Evolutionary conservation across 306 rosid species (phyloP), one percentile per base, ranked within the genome.

Genomic region (Quercus ilex): DNA sequence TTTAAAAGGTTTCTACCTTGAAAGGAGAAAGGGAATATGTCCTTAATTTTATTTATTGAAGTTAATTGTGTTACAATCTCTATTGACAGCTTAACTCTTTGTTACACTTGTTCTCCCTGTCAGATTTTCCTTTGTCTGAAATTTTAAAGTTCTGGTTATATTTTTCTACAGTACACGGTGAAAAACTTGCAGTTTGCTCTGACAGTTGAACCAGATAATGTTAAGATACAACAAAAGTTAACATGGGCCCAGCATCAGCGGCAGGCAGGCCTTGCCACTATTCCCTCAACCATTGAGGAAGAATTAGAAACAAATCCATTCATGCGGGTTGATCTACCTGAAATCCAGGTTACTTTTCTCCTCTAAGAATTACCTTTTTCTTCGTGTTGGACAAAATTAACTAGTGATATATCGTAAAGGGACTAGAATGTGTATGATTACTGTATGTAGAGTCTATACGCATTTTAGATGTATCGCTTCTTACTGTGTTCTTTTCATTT

Each of bases 251-350:
- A 89, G 78, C 79, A 88, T 85, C 93, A 85, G 86, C 85, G 85
- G 65, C 83, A 86, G 64, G 83, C 88, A 15, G 95, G 91, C 73
- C 88, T 79, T 25, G 92, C 97, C 3, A 89, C 95, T 0, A 72
- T 93, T 87, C 95, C 98, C 55, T 91, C 98, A 20, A 87, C 92
- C 75, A 91, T 93, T 35, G 98, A 78, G 81, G 91, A 90, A 11
- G 98, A 93, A 83, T 3, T 85, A 86, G 97, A 91, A 81, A 91
- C 90, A 38, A 85, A 93, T 74, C 97, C 97, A 11, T 93, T 93
- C 80, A 87, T 93, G 85, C 84, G 98, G 59, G 93, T 77, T 69
- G 97, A 93, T 82, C 88, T 90, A 71, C 92, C 93, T 18, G 87
- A 72, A 77, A 33, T 93, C 86, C 98, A 90, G 95, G 98, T 94